Evolutionary conservation across 345 rosid species (phyloP).

Genomic region (Aethionema arabicum): DNA sequence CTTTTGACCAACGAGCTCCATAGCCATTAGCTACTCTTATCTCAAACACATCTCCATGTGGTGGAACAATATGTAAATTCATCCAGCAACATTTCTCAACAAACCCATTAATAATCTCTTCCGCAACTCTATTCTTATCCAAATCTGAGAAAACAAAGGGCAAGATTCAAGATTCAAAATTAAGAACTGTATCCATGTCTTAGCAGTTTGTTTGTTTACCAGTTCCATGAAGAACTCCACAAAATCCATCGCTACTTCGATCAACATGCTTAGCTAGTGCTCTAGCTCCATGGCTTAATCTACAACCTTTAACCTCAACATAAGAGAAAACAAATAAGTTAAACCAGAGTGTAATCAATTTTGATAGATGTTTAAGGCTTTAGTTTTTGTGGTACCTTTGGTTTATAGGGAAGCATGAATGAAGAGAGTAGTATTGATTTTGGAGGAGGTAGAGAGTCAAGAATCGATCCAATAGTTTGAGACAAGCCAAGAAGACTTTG

Average conservation of each 20-base stretch:
- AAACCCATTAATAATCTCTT: constrained; percentile 44
- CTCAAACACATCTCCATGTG: constrained; percentile 69
- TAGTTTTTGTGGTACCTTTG: constrained; percentile 47
- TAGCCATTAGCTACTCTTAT: constrained; percentile 62
- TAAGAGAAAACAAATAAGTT: not conserved
- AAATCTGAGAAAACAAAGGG: constrained; percentile 42
- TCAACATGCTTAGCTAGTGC: constrained; percentile 72
- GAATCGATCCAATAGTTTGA: constrained; percentile 62
- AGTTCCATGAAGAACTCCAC: constrained; percentile 63
- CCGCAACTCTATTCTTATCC: constrained; percentile 54
- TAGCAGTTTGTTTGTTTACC: constrained; percentile 44
- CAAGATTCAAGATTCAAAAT: not conserved
- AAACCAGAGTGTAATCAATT: too few species aligned
- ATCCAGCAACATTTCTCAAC: constrained; percentile 57
- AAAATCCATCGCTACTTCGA: constrained; percentile 54
- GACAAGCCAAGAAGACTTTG: constrained; percentile 59
- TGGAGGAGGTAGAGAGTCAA: constrained; percentile 60
- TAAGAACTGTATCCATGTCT: constrained; percentile 6
- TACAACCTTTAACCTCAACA: constrained; percentile 57
- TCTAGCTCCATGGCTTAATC: constrained; percentile 73
- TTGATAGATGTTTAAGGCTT: not conserved
- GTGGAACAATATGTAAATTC: constrained; percentile 62
- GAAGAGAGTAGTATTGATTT: constrained; percentile 62
- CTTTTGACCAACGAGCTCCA: constrained; percentile 74
- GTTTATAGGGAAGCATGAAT: constrained; percentile 59